These are phyloP conservation scores for Rhytidiadelphus loreus DNA, from an alignment of 225 moss, liverwort and hornwort genomes.

Conservation along the genomic window DNA sequence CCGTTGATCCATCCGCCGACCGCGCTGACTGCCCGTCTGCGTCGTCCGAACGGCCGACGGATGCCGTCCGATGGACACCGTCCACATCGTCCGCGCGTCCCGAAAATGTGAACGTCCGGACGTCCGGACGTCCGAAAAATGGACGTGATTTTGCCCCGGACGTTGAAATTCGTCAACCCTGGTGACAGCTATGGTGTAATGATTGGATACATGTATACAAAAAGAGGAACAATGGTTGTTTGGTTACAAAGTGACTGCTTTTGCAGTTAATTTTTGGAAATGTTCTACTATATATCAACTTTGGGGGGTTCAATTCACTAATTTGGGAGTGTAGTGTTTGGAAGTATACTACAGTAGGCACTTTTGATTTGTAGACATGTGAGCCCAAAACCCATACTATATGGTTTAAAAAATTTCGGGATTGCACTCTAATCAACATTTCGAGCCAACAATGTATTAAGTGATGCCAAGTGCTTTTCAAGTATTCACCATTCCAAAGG, in stretches of 20 bases:
- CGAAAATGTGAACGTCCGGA: too few relatives aligned
- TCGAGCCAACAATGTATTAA: background rate
- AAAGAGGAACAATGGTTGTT: background rate
- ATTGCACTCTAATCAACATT: background rate
- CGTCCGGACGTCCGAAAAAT: too few relatives aligned
- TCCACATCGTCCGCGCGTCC: too few relatives aligned
- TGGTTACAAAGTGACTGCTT: background rate
- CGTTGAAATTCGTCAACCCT: too few relatives aligned
- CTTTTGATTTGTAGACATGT: fast-evolving
- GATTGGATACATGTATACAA: background rate
- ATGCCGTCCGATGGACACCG: too few relatives aligned
- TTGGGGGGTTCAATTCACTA: fast-evolving
- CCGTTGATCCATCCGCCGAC: too few relatives aligned
- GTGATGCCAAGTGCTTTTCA: background rate
- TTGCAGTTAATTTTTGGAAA: background rate
- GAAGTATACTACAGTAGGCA: background rate
- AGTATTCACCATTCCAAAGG: background rate
- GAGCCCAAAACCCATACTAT: background rate
- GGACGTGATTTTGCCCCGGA: too few relatives aligned
- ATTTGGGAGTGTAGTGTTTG: background rate
- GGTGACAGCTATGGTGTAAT: too few relatives aligned
- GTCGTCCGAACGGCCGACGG: too few relatives aligned
- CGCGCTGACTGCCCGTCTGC: too few relatives aligned
- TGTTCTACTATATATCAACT: fast-evolving
- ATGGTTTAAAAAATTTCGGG: fast-evolving